These are phyloP conservation scores for Naegleria fowleri DNA, from an alignment of 208 protist genomes.

Conservation along the genomic window DNA sequence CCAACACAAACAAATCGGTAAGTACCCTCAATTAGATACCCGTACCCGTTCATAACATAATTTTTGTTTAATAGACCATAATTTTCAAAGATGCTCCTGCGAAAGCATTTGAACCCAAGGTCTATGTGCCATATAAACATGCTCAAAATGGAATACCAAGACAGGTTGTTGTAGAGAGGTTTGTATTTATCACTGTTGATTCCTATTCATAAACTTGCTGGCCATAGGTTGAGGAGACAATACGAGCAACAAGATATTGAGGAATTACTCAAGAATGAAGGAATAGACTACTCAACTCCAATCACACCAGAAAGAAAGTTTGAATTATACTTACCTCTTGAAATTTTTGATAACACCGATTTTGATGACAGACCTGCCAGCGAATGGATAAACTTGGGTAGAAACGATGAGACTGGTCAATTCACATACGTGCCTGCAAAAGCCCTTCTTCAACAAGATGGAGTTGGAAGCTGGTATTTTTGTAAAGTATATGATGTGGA, in stretches of 20 bases:
- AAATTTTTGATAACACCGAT: slow-evolving; percentile 80
- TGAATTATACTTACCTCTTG: slow-evolving; percentile 66
- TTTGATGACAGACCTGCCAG: slow-evolving; percentile 65
- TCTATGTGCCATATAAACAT: slow-evolving; percentile 83
- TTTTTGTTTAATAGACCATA: no score
- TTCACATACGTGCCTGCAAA: slow-evolving; percentile 25
- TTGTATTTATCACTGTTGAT: background rate
- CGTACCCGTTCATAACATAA: no score
- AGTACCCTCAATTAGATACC: no score
- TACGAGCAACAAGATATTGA: slow-evolving; percentile 72
- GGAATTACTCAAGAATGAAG: slow-evolving; percentile 64
- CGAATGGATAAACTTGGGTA: slow-evolving; percentile 47
- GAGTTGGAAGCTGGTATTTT: slow-evolving; percentile 40
- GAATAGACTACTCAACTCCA: slow-evolving; percentile 43
- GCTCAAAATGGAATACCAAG: slow-evolving; percentile 76
- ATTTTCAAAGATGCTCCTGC: slow-evolving; percentile 15
- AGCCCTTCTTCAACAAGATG: background rate
- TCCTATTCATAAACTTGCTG: background rate
- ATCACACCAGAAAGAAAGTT: background rate
- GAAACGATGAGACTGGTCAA: background rate
- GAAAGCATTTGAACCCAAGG: slow-evolving; percentile 83
- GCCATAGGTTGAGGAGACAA: slow-evolving; percentile 61
- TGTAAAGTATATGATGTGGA: slow-evolving; percentile 47
- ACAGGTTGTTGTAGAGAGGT: slow-evolving; percentile 82
- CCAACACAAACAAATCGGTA: no score